Conservation (phyloP, 1,139 yeast species). For the Kodamaea plutei region DNA sequence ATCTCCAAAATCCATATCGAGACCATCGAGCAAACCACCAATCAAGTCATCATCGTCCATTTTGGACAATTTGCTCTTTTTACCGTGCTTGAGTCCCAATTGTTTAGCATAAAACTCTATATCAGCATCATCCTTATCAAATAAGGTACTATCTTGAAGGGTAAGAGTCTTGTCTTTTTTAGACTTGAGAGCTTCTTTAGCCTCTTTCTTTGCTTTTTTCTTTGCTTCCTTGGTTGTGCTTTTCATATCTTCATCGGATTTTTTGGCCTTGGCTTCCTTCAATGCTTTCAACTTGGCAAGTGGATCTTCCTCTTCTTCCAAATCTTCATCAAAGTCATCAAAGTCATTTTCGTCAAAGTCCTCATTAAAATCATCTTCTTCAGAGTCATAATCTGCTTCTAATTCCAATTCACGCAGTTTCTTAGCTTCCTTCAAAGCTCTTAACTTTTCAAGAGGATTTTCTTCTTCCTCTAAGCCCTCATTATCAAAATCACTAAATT, state of each 20-base stretch:
- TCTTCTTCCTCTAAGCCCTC: slow-evolving; percentile 13
- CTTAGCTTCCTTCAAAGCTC: slow-evolving; percentile 17
- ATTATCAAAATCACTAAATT: slow-evolving; percentile 10
- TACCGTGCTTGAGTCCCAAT: slow-evolving; percentile 63
- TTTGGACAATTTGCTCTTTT: slow-evolving; percentile 39
- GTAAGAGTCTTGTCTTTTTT: slow-evolving; percentile 15
- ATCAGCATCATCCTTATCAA: slow-evolving; percentile 69
- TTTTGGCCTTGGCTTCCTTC: slow-evolving; percentile 12
- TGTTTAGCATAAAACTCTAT: slow-evolving; percentile 80
- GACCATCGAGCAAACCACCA: slow-evolving; percentile 73
- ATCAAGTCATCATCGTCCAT: slow-evolving; percentile 62
- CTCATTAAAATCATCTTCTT: slow-evolving; percentile 15
- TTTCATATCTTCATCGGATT: slow-evolving; percentile 11
- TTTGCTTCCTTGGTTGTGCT: slow-evolving; percentile 2
- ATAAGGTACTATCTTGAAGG: slow-evolving; percentile 40
- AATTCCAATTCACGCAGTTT: slow-evolving; percentile 7
- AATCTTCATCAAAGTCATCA: slow-evolving; percentile 13
- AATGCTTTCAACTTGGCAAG: slow-evolving; percentile 19
- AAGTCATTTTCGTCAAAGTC: slow-evolving; percentile 4
- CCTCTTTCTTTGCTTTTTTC: slow-evolving; percentile 4
- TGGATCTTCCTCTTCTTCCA: slow-evolving; percentile 16
- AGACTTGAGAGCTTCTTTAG: slow-evolving; percentile 7
- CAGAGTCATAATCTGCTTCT: too few species aligned
- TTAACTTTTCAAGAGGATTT: slow-evolving; percentile 14
- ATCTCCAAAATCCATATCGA: slow-evolving; percentile 54